Evolutionary conservation across 352 stramenopile species (phyloP), one percentile per base, ranked within the genome.

Genomic region (Saprolegnia diclina): DNA sequence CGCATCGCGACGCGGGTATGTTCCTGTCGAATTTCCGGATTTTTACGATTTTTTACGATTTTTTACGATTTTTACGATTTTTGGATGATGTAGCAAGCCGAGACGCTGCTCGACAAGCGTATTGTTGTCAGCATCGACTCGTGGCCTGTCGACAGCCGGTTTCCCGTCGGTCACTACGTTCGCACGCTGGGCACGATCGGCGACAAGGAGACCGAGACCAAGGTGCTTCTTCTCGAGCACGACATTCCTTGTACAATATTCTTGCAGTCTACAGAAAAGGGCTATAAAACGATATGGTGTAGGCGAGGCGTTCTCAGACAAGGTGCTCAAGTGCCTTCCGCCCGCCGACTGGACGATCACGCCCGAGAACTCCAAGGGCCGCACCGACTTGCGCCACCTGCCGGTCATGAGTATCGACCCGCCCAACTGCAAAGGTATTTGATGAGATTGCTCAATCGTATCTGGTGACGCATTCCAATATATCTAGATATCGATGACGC

Each of bases 401-500:
- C 92, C 92, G 0, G 92, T 99, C 26, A 91, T 91, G 67, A 95
- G 85, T 69, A 96, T 96, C 66, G 89, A 96, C 64, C 89, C 89
- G 6, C 89, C 89, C 0, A 91, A 91, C 68, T 93, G 85, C 71
- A 93, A 93, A 69, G 62, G 62, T 67, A 67, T 26, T 64, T 48
- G 21, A 63, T 46, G 10, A 10, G 32, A 63, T 46, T 35, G 18
- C 45, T 18, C n/a, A n/a, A n/a, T n/a, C n/a, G n/a, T n/a, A n/a
- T n/a, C n/a, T n/a, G n/a, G n/a, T n/a, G n/a, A n/a, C n/a, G n/a
- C n/a, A n/a, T n/a, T n/a, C n/a, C n/a, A n/a, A n/a, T n/a, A n/a
- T n/a, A n/a, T n/a, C 26, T 67, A 67, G 97, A 99, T 83, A 99
- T 99, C 74, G 97, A 99, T 74, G 97, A 97, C 72, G 87, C 89